Evolutionary conservation across 257 asterid species (phyloP), one percentile per base, ranked within the genome.

Genomic region (Capsicum chinense): DNA sequence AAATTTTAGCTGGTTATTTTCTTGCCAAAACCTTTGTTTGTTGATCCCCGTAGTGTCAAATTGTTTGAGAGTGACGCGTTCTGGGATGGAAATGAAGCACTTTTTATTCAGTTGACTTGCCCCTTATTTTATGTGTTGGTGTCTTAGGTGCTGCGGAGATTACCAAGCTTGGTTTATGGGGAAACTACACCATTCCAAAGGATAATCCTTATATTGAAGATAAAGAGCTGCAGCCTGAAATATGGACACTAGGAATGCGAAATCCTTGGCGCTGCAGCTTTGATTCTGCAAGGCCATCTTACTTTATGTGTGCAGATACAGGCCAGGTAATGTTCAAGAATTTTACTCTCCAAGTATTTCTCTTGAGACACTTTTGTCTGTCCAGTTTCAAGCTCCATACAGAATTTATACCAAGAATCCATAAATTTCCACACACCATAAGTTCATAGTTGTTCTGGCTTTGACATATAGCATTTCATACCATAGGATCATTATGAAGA

Each of bases 201-300:
- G 98, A 97, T 85, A 95, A 95, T 76, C 97, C 99, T 48, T 92
- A 88, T 57, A 84, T 86, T 6, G 83, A 80, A 21, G 98, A 95
- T 84, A 85, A 84, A 78, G 90, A 90, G 1, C 83, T 92, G 85
- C 93, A 87, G 86, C 91, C 92, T 81, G 99, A 95, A 85, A 93
- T 93, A 86, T 97, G 97, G 97, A 97, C 99, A 39, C 47, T 86
- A 3, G 99, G 99, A 59, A 84, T 97, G 17, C 84, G 97, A 85
- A 97, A 97, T 89, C 99, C 99, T 21, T 97, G 99, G 99, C 95
- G 99, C 64, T 97, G 99, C 89, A 97, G 98, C 81, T 97, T 95
- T 6, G 99, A 97, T 87, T 90, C 98, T 81, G 89, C 89, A 11
- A 93, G 93, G 90, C 97, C 99, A 82, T 91, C 93, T 13, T 97